Conservation (phyloP, 2,329 filamentous ascomycete genomes). For the Lithohypha guttulata region DNA sequence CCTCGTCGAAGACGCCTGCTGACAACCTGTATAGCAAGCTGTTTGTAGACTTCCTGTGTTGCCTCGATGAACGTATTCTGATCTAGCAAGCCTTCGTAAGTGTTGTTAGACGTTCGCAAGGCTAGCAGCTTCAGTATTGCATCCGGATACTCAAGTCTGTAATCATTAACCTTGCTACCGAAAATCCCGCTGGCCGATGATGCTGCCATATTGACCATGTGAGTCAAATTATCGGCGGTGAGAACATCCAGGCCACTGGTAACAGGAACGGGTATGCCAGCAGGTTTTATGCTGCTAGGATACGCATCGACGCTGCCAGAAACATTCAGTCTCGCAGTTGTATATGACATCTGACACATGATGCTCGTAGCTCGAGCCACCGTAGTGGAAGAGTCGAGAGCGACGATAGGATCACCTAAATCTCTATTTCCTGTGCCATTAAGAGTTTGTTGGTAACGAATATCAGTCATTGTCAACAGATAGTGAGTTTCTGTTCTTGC, state of each 20-base stretch:
- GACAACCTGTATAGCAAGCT: constrained; percentile 12
- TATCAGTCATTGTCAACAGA: constrained; percentile 1
- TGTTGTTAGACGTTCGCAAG: constrained; percentile 2
- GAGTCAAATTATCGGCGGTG: no score
- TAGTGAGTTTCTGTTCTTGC: not conserved
- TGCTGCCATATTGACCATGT: constrained; percentile 6
- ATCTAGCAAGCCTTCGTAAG: constrained; percentile 14
- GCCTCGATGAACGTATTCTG: constrained; percentile 4
- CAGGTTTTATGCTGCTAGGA: no score
- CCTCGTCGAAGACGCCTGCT: constrained; percentile 7
- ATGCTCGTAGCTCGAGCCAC: not conserved
- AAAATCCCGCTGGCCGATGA: constrained; percentile 12
- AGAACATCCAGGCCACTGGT: no score
- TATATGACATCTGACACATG: no score
- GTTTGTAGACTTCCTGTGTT: constrained; percentile 9
- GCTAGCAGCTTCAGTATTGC: constrained; percentile 17
- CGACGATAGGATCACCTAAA: not conserved
- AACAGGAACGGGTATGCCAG: no score
- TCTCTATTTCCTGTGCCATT: not conserved
- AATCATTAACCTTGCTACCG: constrained; percentile 6
- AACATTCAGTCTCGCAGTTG: no score
- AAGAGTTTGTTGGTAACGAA: constrained; percentile 1
- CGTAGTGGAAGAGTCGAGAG: not conserved
- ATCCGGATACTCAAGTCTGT: constrained; percentile 12
- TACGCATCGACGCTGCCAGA: no score